phyloP scores from a whole-genome alignment of 2,329 filamentous ascomycete genomes.

The Drechslerella dactyloides region DNA sequence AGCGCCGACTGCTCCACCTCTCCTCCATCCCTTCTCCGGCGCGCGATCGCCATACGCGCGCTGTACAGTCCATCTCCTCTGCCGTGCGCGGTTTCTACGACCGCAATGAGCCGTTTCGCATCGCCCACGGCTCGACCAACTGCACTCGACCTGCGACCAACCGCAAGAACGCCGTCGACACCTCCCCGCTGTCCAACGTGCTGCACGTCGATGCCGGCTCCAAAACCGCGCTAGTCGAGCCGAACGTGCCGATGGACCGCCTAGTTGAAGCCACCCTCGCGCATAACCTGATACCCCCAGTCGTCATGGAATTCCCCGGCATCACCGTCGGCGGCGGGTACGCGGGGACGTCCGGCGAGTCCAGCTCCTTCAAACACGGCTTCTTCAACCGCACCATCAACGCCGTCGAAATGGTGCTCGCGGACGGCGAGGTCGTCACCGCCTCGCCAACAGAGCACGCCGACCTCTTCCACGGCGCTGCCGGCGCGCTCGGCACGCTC shows the following conservation, averaged over 20 bases:
- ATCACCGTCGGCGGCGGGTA: conserved; percentile 74
- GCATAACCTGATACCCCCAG: conserved; percentile 66
- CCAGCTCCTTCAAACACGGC: conserved; percentile 70
- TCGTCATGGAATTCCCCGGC: conserved; percentile 75
- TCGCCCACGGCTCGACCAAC: conserved; percentile 66
- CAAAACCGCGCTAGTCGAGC: conserved; percentile 66
- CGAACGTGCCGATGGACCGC: conserved; percentile 72
- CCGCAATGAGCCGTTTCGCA: conserved; percentile 59
- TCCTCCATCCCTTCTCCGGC: conserved; percentile 19
- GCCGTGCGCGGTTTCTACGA: conserved; percentile 39
- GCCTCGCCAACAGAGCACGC: conserved; percentile 61
- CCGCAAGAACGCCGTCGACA: conserved; percentile 61
- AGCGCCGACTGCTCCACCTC: conserved; percentile 10
- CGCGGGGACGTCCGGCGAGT: conserved; percentile 71
- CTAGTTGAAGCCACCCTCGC: conserved; percentile 66
- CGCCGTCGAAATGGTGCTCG: conserved; percentile 69
- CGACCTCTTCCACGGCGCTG: conserved; percentile 67
- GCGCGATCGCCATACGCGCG: conserved; percentile 23
- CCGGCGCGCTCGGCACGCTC: conserved; percentile 67
- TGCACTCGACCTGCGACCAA: conserved; percentile 61
- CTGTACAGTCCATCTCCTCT: conserved; percentile 33
- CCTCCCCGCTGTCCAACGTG: conserved; percentile 61
- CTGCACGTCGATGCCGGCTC: conserved; percentile 59
- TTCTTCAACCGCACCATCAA: conserved; percentile 71
- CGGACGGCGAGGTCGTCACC: conserved; percentile 64